Conservation (phyloP, 148 eudicot genomes). For the Mesembryanthemum crystallinum region DNA sequence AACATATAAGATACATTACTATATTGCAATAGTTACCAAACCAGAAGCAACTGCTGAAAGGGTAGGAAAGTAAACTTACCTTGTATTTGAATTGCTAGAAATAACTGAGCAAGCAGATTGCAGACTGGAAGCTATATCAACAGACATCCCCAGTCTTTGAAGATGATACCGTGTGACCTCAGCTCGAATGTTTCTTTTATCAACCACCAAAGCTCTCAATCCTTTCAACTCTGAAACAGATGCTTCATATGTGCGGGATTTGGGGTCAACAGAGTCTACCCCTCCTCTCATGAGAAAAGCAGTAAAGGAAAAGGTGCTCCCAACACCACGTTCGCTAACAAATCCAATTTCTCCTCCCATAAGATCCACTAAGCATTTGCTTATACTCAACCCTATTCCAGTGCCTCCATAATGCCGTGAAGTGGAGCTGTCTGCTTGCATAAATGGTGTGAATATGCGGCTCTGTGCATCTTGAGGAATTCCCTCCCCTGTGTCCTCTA, state of each 20-base stretch:
- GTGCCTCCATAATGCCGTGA: conserved; percentile 96
- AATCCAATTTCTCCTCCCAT: conserved; percentile 97
- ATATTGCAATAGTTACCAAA: not conserved
- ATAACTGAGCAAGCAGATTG: conserved; percentile 46
- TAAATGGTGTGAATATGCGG: conserved; percentile 80
- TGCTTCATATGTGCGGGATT: conserved; percentile 38
- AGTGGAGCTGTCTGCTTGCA: conserved; percentile 98
- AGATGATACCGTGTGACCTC: conserved; percentile 82
- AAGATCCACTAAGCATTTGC: conserved; percentile 77
- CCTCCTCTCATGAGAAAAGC: conserved; percentile 47
- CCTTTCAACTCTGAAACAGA: conserved; percentile 56
- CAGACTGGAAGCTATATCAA: conserved; percentile 41
- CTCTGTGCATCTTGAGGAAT: conserved; percentile 66
- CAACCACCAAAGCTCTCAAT: conserved; percentile 66
- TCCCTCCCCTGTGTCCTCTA: conserved; percentile 94
- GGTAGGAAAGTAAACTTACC: conserved; percentile 33
- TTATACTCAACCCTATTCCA: conserved; percentile 92
- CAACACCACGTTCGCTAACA: conserved; percentile 55
- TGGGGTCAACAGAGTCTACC: conserved; percentile 32
- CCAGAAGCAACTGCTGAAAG: not conserved
- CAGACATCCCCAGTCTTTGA: conserved; percentile 61
- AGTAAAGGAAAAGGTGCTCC: conserved; percentile 86
- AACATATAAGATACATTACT: not conserved
- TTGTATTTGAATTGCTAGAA: conserved; percentile 30
- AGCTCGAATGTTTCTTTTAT: conserved; percentile 52